Percentiles rank a stretch among this genome's conserved stretches.
Conservation (phyloP, 305 asterid genomes). For the Solanum chacoense region DNA sequence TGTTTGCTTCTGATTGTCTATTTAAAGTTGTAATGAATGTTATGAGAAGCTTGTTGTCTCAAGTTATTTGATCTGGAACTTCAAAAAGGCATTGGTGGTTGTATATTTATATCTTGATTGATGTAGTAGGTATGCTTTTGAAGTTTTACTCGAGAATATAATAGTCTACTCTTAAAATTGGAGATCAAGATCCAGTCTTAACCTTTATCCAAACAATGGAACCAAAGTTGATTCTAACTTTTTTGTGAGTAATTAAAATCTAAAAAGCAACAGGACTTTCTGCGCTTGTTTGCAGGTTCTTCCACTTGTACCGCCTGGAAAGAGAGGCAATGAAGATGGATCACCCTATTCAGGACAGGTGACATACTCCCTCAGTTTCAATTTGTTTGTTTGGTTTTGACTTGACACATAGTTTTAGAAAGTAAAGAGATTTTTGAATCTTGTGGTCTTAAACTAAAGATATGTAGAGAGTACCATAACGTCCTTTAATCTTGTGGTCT, state of each 20-base stretch:
- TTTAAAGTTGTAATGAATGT: background rate
- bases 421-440: background rate
- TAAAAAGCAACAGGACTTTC: background rate
- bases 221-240: background rate
- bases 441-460: background rate
- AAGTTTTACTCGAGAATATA: background rate
- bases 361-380: background rate
- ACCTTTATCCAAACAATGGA: background rate
- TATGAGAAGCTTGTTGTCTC: background rate
- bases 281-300: slow-evolving; percentile 56
- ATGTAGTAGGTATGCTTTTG: background rate
- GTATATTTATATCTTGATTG: background rate
- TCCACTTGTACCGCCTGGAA: slow-evolving; percentile 98
- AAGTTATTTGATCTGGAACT: background rate
- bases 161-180: background rate
- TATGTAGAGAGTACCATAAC: background rate
- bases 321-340: slow-evolving; percentile 78
- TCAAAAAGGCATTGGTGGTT: background rate
- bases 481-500: background rate
- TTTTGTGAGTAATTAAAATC: background rate
- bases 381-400: background rate
- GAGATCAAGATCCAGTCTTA: background rate
- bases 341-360: slow-evolving; percentile 99
- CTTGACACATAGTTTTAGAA: background rate
- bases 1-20: background rate